phyloP scores from a whole-genome alignment of 1,139 yeast genomes.

The Eremothecium gossypii region DNA sequence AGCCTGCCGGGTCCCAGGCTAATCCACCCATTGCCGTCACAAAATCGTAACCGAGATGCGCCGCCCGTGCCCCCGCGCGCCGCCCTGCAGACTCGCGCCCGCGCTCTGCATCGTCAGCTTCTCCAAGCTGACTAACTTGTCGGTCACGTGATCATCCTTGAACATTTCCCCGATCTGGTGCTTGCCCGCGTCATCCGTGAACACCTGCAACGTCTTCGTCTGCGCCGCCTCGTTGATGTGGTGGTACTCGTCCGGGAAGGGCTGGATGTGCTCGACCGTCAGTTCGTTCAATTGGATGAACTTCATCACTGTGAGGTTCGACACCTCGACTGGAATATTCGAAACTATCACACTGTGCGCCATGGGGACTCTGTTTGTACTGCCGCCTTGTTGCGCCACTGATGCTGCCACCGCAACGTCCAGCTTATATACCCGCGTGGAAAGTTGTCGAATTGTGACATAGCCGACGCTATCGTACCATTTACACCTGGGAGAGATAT shows the following conservation, averaged over 20 bases:
- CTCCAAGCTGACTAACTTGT: conserved; percentile 9
- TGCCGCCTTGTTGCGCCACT: too few relatives aligned
- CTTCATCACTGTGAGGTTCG: conserved; percentile 49
- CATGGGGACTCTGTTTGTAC: conserved; percentile 5
- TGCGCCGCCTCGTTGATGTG: conserved; percentile 14
- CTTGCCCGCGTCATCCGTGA: conserved; percentile 9
- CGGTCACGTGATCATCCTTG: conserved; percentile 6
- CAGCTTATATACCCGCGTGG: too few relatives aligned
- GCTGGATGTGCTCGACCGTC: conserved; percentile 14
- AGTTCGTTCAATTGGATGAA: conserved; percentile 31
- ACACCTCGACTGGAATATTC: conserved; percentile 46
- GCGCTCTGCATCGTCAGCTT: background rate
- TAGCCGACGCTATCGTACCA: too few relatives aligned
- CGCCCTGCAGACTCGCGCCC: background rate
- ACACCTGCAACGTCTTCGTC: conserved; percentile 15
- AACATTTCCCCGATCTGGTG: conserved; percentile 1
- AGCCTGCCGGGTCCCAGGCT: background rate
- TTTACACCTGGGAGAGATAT: too few relatives aligned
- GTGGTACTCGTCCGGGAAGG: conserved; percentile 19
- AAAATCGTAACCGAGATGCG: conserved; percentile 10
- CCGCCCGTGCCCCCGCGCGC: conserved; percentile 3
- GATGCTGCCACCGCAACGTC: too few relatives aligned
- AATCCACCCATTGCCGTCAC: background rate
- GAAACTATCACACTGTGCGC: conserved; percentile 43
- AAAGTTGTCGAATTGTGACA: too few relatives aligned